phyloP scores from a whole-genome alignment of 139 green algal genomes.

The Asterochloris erici region DNA sequence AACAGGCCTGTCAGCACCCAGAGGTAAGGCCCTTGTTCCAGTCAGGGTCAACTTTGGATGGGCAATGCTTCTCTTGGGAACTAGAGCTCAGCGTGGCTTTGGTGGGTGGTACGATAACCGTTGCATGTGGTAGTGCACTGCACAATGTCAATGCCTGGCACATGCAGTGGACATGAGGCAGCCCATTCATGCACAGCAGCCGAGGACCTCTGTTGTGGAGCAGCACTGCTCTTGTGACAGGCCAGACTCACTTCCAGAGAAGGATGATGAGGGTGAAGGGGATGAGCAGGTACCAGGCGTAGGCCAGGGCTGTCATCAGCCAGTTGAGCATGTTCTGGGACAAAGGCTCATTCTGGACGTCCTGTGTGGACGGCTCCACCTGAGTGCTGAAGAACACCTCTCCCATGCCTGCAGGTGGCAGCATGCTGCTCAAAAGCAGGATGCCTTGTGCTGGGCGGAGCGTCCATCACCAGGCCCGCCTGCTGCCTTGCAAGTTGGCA shows the following conservation, averaged over 20 bases:
- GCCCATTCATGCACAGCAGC: neutral
- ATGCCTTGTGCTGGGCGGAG: neutral
- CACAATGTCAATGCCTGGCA: neutral
- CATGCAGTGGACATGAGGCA: neutral
- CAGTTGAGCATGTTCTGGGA: constrained; percentile 2
- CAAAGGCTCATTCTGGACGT: neutral
- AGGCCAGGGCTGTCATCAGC: neutral
- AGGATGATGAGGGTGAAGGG: constrained; percentile 5
- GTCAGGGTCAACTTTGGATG: too few relatives aligned
- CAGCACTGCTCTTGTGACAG: neutral
- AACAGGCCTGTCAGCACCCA: too few relatives aligned
- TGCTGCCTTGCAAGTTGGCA: neutral
- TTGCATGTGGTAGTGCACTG: neutral
- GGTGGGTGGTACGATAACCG: neutral
- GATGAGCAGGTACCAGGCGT: constrained; percentile 14
- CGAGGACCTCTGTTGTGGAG: neutral
- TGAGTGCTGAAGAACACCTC: constrained; percentile 6
- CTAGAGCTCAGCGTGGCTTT: neutral
- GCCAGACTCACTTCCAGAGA: constrained; percentile 10
- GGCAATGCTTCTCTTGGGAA: neutral
- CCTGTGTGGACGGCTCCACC: constrained; percentile 1
- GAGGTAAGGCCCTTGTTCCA: too few relatives aligned
- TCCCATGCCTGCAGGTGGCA: neutral
- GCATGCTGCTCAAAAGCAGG: neutral
- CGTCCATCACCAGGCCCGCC: neutral